Base-by-base conservation (phyloP, 495 filamentous ascomycete species). In the Neurospora africana region DNA sequence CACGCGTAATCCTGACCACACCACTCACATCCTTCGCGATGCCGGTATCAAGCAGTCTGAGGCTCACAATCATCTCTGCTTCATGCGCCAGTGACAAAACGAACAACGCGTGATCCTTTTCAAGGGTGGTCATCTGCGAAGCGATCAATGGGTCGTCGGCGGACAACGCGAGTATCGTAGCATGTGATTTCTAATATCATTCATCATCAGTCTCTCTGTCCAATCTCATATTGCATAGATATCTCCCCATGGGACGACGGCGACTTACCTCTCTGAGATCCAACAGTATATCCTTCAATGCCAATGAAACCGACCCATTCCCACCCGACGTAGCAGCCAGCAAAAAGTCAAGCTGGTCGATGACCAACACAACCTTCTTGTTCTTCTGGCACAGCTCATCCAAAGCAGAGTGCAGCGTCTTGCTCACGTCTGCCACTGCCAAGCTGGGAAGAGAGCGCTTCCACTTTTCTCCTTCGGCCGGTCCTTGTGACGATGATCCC, bases 11-110 rank as follows among this genome's bases (percentile, higher is more conserved):
- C 75, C 95, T 87, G 70, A 97, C 74, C 41, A 97, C 92, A 10
- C 95, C 95, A 83, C 92, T 97, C 33, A 98, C 92, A 84, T 98
- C 95, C 79, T 86, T 91, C 69, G 95, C 95, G 19, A 89, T 86
- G 2, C 95, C 95, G 0, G 93, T 97, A 76, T 94, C 92, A 72
- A 98, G 80, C 73, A 87, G 84, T 65, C 93, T 85, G 36, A 94
- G 80, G 73, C 92, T 89, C 78, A 94, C 85, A 2, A 92, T 83
- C 71, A 86, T 85, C 10, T 84, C 77, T 11, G 95, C 93, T 76
- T 89, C 84, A 80, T 97, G 93, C n/a, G 90, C 91, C 76, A 92
- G 74, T 4, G 85, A 86, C 71, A 92, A 79, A 47, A 90, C 83
- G 68, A 97, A 89, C 38, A 89, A 85, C 10, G 91, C 86, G 79